Conservation (phyloP, 1,139 yeast genomes). For the Geotrichum histeridarum region DNA sequence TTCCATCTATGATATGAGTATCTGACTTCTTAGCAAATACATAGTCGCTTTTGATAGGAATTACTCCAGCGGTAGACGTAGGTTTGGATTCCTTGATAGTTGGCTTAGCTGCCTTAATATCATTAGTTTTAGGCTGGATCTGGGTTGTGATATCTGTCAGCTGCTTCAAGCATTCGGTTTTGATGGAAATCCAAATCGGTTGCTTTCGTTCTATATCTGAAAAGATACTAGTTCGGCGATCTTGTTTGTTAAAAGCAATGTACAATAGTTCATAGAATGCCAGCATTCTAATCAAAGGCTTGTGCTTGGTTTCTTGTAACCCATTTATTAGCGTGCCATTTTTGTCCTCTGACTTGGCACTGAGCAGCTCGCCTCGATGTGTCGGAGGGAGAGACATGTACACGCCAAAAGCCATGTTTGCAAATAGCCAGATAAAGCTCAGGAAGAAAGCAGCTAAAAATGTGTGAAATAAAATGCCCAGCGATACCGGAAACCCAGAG, state of each 20-base stretch:
- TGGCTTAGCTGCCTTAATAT: slow-evolving; percentile 17
- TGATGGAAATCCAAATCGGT: slow-evolving; percentile 26
- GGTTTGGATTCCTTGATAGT: background rate
- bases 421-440: slow-evolving; percentile 53
- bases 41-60: slow-evolving; percentile 19
- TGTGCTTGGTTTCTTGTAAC: slow-evolving; percentile 43
- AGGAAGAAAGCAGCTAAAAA: slow-evolving; percentile 42
- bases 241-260: slow-evolving; percentile 32
- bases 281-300: slow-evolving; percentile 46
- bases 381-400: slow-evolving; percentile 80
- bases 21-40: slow-evolving; percentile 15
- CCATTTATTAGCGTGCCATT: slow-evolving; percentile 72
- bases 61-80: background rate
- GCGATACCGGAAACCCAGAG: slow-evolving; percentile 41
- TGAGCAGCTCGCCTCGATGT: slow-evolving; percentile 65
- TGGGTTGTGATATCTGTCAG: slow-evolving; percentile 20
- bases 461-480: slow-evolving; percentile 39
- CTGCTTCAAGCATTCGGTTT: slow-evolving; percentile 24
- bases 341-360: slow-evolving; percentile 56
- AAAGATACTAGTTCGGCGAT: slow-evolving; percentile 36
- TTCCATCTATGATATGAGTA: slow-evolving; percentile 21
- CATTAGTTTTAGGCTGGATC: slow-evolving; percentile 4
- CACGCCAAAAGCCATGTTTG: slow-evolving; percentile 60
- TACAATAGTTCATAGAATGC: slow-evolving; percentile 40
- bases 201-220: slow-evolving; percentile 34